A percentile compares a stretch with the other conserved stretches of the same genome.
phyloP scores from a whole-genome alignment of 352 stramenopile genomes.

The Globisporangium okanoganense region DNA sequence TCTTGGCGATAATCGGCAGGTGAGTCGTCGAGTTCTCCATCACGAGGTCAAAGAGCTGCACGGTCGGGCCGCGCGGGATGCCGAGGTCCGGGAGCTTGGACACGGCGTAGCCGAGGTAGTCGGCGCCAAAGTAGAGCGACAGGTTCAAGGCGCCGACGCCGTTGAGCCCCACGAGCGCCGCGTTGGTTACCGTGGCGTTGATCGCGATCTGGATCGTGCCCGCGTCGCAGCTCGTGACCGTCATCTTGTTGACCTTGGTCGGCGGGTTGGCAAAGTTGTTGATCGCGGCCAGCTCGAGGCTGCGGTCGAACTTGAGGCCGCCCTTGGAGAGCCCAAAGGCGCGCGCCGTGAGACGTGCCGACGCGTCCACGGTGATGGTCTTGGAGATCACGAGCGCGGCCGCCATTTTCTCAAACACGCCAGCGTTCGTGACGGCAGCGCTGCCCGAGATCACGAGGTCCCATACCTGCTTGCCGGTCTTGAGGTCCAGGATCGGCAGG shows the following conservation, averaged over 20 bases:
- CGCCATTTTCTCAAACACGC: conserved; percentile 43
- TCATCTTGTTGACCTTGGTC: conserved; percentile 54
- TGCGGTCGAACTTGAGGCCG: conserved; percentile 44
- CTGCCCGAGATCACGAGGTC: conserved; percentile 43
- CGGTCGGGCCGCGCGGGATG: conserved; percentile 41
- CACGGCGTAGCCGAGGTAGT: conserved; percentile 60
- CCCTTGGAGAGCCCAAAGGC: conserved; percentile 43
- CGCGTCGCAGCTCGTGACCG: conserved; percentile 32
- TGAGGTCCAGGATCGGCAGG: conserved; percentile 49
- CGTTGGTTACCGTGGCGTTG: conserved; percentile 48
- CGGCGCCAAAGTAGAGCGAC: conserved; percentile 56
- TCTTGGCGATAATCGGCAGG: conserved; percentile 24
- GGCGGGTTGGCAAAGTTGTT: conserved; percentile 49
- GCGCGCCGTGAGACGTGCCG: conserved; percentile 37
- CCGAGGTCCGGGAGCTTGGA: conserved; percentile 37
- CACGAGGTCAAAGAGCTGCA: conserved; percentile 47
- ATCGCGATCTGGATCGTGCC: conserved; percentile 42
- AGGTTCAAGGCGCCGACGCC: conserved; percentile 64
- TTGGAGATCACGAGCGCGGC: conserved; percentile 30
- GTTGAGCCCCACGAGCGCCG: conserved; percentile 5
- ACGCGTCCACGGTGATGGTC: conserved; percentile 33
- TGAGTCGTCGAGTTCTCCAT: conserved; percentile 27
- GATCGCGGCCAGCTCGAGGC: conserved; percentile 40
- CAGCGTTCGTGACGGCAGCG: conserved; percentile 32
- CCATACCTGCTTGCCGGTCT: conserved; percentile 41